Conservation (phyloP, 108 stramenopile genomes). For the Cyclotella sp. region DNA sequence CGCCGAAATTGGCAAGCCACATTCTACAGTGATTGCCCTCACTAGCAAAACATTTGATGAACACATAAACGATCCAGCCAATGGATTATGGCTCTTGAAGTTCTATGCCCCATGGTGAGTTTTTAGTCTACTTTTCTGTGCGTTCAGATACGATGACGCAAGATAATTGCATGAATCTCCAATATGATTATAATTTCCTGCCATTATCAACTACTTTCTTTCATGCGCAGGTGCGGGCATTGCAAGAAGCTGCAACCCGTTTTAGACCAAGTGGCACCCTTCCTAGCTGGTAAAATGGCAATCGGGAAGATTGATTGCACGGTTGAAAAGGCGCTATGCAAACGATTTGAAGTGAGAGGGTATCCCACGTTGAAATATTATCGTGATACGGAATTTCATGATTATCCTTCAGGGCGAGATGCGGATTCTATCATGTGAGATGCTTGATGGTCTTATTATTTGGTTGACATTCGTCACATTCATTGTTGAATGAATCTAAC, state of each 20-base stretch:
- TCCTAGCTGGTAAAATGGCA: slow-evolving; percentile 74
- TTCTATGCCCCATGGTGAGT: slow-evolving; percentile 86
- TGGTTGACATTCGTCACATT: background rate
- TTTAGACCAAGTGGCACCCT: slow-evolving; percentile 68
- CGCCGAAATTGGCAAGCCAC: slow-evolving; percentile 50
- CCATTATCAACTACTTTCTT: background rate
- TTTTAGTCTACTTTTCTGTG: slow-evolving; percentile 2
- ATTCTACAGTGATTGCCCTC: slow-evolving; percentile 56
- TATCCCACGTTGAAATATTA: slow-evolving; percentile 85
- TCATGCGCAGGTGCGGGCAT: slow-evolving; percentile 57
- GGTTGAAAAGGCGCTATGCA: slow-evolving; percentile 63
- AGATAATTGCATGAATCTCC: too few species aligned
- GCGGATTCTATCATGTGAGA: slow-evolving; percentile 59
- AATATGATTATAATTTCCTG: too few species aligned
- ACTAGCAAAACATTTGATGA: slow-evolving; percentile 50
- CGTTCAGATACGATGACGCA: background rate
- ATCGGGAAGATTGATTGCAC: slow-evolving; percentile 91
- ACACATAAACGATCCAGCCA: slow-evolving; percentile 67
- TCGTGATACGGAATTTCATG: slow-evolving; percentile 67
- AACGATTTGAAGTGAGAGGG: slow-evolving; percentile 63
- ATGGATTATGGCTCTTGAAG: slow-evolving; percentile 78
- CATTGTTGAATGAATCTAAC: background rate
- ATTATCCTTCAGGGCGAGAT: slow-evolving; percentile 76
- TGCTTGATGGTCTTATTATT: background rate
- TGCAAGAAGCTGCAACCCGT: slow-evolving; percentile 74